Evolutionary conservation across 2,329 filamentous ascomycete genomes (phyloP).

Genomic region (Clarireedia homoeocarpa): DNA sequence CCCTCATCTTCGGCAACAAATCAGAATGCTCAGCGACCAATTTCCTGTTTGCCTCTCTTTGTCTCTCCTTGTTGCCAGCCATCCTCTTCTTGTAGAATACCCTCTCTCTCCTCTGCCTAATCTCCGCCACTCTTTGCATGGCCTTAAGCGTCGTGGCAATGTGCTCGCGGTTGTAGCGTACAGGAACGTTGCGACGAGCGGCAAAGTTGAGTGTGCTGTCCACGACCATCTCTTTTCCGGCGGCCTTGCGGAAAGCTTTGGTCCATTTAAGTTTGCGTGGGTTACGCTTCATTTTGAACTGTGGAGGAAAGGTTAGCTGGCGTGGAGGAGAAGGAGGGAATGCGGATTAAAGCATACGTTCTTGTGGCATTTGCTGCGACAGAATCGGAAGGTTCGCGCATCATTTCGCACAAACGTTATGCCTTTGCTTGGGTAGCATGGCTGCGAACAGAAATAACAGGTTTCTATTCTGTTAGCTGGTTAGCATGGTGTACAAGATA

Average conservation of each 20-base stretch:
- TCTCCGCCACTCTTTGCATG: conserved; percentile 86
- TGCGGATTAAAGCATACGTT: conserved; percentile 17
- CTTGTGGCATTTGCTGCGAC: conserved; percentile 42
- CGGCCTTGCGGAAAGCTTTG: conserved; percentile 79
- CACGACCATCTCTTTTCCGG: conserved; percentile 84
- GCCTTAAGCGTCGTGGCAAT: conserved; percentile 81
- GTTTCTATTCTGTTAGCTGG: conserved; percentile 9
- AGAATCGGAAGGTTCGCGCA: conserved; percentile 50
- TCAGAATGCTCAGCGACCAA: conserved; percentile 89
- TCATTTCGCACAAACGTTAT: conserved; percentile 36
- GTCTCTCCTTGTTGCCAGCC: conserved; percentile 78
- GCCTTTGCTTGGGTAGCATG: conserved; percentile 56
- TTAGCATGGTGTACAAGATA: not conserved
- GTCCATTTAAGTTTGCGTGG: conserved; percentile 96
- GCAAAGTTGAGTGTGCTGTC: conserved; percentile 91
- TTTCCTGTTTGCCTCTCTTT: conserved; percentile 74
- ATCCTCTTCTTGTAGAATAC: conserved; percentile 92
- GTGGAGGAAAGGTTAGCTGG: not conserved
- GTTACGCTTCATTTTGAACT: conserved; percentile 98
- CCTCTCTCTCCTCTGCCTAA: conserved; percentile 73
- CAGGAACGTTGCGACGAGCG: conserved; percentile 84
- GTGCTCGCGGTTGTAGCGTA: conserved; percentile 92
- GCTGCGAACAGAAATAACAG: conserved; percentile 59
- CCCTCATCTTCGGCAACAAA: conserved; percentile 68
- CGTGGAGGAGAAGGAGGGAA: not conserved